Percentiles rank a stretch among this genome's conserved stretches.
phyloP scores from a whole-genome alignment of 202 grass and related monocot genomes.

The Zizania palustris region DNA sequence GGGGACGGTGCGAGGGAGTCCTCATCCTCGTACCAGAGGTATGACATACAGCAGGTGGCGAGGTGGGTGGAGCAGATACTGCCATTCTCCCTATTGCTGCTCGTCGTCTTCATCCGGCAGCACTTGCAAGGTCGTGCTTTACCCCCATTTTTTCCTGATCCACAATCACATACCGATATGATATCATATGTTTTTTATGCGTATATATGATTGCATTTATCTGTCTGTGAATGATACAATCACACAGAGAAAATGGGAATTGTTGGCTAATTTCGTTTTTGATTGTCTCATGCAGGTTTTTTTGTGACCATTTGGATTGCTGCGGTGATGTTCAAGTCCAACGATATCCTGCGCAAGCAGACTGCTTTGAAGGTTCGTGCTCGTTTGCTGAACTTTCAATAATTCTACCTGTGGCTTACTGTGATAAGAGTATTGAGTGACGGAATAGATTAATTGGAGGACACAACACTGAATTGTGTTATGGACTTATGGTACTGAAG shows the following conservation, averaged over 20 bases:
- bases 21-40: conserved; percentile 73
- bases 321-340: conserved; percentile 98
- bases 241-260: neutral
- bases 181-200: neutral
- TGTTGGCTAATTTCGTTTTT: conserved; percentile 27
- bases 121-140: conserved; percentile 77
- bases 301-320: conserved; percentile 97
- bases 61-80: conserved; percentile 98
- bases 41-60: conserved; percentile 98
- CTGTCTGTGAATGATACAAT: neutral
- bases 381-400: conserved; percentile 12
- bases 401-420: neutral
- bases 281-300: conserved; percentile 62
- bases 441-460: neutral
- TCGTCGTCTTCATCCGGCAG: conserved; percentile 98
- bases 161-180: neutral
- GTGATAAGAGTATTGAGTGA: neutral
- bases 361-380: conserved; percentile 85
- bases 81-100: conserved; percentile 92
- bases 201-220: neutral
- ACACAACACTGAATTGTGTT: neutral
- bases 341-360: conserved; percentile 93
- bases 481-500: neutral
- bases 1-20: conserved; percentile 48
- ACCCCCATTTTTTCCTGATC: neutral